Evolutionary conservation across 2,329 filamentous ascomycete genomes (phyloP).

Genomic region (Phyllosticta citriasiana): DNA sequence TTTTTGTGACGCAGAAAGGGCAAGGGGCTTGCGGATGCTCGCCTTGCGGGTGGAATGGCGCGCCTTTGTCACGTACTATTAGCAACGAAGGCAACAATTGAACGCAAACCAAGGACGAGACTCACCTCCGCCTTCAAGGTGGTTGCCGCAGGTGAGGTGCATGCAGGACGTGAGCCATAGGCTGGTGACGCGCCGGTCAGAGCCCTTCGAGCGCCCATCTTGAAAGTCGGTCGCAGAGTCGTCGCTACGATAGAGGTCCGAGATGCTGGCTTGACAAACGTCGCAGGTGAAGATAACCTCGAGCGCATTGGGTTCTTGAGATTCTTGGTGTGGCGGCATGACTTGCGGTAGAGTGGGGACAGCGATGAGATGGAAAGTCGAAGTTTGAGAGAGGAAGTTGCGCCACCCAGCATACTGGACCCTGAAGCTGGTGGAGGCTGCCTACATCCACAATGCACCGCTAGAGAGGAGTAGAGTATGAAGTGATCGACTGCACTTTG

Average conservation of each 20-base stretch:
- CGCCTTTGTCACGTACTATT: conserved; percentile 22
- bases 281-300: conserved; percentile 41
- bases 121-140: conserved; percentile 40
- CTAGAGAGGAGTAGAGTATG: no score
- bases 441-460: background rate
- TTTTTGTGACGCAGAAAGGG: conserved; percentile 33
- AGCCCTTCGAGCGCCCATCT: conserved; percentile 20
- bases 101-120: background rate
- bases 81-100: background rate
- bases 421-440: background rate
- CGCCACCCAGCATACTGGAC: background rate
- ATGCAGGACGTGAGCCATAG: conserved; percentile 40
- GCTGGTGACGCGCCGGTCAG: conserved; percentile 31
- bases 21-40: conserved; percentile 34
- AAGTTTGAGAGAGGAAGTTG: background rate
- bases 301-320: conserved; percentile 15
- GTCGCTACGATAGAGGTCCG: conserved; percentile 34
- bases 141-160: conserved; percentile 39
- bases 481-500: background rate
- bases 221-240: conserved; percentile 16
- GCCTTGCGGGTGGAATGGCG: conserved; percentile 35
- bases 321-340: background rate
- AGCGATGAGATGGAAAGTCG: background rate
- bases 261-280: conserved; percentile 36
- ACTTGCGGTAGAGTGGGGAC: background rate